These are phyloP conservation scores for Evansstolkia leycettana DNA, from an alignment of 495 filamentous ascomycete species.

Conservation along the genomic window DNA sequence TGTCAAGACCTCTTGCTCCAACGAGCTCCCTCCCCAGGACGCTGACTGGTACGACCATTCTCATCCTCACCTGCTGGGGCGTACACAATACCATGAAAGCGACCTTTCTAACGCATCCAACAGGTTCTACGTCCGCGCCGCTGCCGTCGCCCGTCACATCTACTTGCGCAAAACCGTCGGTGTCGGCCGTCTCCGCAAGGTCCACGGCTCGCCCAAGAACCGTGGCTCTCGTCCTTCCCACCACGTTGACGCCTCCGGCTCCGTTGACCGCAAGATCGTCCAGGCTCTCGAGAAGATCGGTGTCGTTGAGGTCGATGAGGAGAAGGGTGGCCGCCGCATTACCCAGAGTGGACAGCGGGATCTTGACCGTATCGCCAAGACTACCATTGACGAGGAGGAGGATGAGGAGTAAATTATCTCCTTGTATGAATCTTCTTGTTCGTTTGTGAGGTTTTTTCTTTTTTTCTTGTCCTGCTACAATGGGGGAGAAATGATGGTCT, in stretches of 20 bases:
- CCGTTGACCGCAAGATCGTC: conserved; percentile 90
- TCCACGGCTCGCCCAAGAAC: conserved; percentile 94
- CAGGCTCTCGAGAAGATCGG: conserved; percentile 98
- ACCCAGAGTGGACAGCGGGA: conserved; percentile 95
- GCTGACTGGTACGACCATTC: conserved; percentile 60
- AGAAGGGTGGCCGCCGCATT: conserved; percentile 93
- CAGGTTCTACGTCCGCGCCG: conserved; percentile 94
- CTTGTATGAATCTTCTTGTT: neutral
- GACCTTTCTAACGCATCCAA: neutral
- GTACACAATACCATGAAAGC: too few species aligned
- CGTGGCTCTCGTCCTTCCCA: conserved; percentile 81
- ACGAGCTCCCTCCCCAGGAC: conserved; percentile 94
- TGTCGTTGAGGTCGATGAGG: conserved; percentile 90
- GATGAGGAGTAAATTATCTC: conserved; percentile 29
- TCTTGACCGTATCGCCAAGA: conserved; percentile 75
- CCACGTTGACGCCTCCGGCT: conserved; percentile 90
- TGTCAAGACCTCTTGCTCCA: conserved; percentile 91
- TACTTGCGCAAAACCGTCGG: conserved; percentile 99
- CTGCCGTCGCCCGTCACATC: conserved; percentile 90
- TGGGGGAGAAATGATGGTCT: too few species aligned
- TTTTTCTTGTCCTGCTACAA: too few species aligned
- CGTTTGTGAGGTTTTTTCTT: neutral
- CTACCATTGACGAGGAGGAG: conserved; percentile 40
- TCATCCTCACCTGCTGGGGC: too few species aligned
- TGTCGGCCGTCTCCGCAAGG: conserved; percentile 83